phyloP scores from a whole-genome alignment of 495 filamentous ascomycete species.

The Lentithecium fluviatile region DNA sequence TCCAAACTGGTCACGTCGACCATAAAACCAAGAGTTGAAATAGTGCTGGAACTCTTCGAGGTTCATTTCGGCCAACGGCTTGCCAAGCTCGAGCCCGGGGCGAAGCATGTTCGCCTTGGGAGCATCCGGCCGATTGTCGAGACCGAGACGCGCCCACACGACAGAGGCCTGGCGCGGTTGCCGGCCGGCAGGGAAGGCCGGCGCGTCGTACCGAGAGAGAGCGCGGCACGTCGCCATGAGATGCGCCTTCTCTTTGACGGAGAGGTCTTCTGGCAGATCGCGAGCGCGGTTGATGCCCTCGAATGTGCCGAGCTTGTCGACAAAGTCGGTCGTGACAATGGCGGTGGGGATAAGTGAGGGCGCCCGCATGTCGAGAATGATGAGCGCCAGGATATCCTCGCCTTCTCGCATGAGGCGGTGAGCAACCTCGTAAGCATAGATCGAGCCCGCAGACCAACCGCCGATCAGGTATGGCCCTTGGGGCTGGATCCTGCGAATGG shows the following conservation, averaged over 20 bases:
- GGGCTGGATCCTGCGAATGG: conserved; percentile 23
- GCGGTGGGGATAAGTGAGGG: conserved; percentile 31
- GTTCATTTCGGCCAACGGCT: conserved; percentile 13
- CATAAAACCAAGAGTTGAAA: conserved; percentile 31
- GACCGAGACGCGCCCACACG: conserved; percentile 24
- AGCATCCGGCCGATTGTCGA: conserved; percentile 9
- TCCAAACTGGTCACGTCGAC: conserved; percentile 25
- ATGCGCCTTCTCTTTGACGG: conserved; percentile 22
- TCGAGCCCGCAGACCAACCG: conserved; percentile 25
- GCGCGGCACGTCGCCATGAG: conserved; percentile 25
- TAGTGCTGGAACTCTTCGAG: conserved; percentile 20
- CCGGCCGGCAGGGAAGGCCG: conserved; percentile 16
- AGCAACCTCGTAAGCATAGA: conserved; percentile 31
- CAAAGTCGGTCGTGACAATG: conserved; percentile 19
- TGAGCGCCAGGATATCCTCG: conserved; percentile 19
- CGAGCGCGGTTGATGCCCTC: conserved; percentile 22
- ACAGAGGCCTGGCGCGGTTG: conserved; percentile 11
- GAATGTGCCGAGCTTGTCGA: conserved; percentile 27
- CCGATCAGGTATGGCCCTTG: conserved; percentile 30
- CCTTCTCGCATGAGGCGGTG: conserved; percentile 16
- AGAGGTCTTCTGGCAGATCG: conserved; percentile 22
- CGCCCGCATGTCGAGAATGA: conserved; percentile 30
- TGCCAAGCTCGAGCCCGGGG: conserved; percentile 8
- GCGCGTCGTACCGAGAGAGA: conserved; percentile 27
- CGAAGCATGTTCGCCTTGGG: conserved; percentile 16